phyloP scores from a whole-genome alignment of 2,329 filamentous ascomycete genomes.

The Pestalotiopsis sp. region DNA sequence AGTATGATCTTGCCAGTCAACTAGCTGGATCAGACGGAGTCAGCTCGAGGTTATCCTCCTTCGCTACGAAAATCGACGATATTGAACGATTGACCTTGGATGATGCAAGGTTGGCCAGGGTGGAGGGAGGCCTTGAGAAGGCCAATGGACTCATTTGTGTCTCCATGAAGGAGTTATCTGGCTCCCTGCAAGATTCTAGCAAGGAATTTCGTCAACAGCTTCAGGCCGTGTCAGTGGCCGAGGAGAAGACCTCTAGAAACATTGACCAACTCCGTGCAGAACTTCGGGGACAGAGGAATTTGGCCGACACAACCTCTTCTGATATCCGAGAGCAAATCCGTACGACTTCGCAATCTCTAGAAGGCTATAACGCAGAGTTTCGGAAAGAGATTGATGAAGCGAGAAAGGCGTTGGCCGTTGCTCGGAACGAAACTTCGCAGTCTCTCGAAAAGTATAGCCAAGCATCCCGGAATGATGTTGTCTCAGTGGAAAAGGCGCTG shows the following conservation, averaged over 20 bases:
- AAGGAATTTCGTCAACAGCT: not conserved
- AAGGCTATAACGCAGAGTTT: not conserved
- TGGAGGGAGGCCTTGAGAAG: not conserved
- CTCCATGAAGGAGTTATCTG: not conserved
- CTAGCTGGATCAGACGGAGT: slow-evolving; percentile 32
- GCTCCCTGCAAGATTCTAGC: not conserved
- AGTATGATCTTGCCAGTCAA: slow-evolving; percentile 76
- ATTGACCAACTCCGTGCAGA: not conserved
- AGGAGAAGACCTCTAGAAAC: not conserved
- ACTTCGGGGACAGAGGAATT: not conserved
- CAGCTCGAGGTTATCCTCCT: not conserved
- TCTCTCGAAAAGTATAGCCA: not conserved
- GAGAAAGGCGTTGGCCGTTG: not conserved
- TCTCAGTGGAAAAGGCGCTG: not conserved
- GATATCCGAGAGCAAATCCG: not conserved
- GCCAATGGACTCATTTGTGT: not conserved
- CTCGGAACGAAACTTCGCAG: not conserved
- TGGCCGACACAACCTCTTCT: not conserved
- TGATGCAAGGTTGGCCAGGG: not conserved
- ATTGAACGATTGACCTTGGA: not conserved
- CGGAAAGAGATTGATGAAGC: not conserved
- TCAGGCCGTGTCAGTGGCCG: not conserved
- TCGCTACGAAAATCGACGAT: not conserved
- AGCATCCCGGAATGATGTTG: not conserved
- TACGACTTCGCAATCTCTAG: not conserved